Base-by-base conservation (phyloP, 345 rosid genomes). In the Camelina laxa region DNA sequence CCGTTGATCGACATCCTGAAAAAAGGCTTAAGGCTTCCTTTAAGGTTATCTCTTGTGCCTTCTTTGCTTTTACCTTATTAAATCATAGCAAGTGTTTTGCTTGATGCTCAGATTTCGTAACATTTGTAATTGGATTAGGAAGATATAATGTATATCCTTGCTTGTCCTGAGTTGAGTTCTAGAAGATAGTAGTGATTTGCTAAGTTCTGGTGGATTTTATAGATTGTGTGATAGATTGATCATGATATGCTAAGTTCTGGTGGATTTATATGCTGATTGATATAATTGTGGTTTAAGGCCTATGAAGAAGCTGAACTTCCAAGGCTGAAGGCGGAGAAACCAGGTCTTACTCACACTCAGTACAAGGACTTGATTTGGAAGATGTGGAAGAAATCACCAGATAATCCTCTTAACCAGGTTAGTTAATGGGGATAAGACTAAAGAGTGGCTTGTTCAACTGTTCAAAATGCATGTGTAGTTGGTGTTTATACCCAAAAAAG, bases 341-440 rank as follows among this genome's bases (percentile, higher is more conserved):
- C 98, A 15, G 99, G 99, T 69, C 97, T 95, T 67, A 92, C 98
- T 49, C 99, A 90, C 75, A 92, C 72, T 50, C 99, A 95, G 69
- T 95, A 95, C 87, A 95, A 89, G 84, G 99, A 88, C 82, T 76
- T 95, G 92, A 82, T 95, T 75, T 95, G 99, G 99, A 95, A 95
- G 82, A 75, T 92, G 66, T 95, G 99, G 99, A 95, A 95, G 87
- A 95, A 95, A 80, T 95, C 99, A 57, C 98, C 98, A 0, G 99
- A 95, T 74, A 95, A 95, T 80, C 99, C 98, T 60, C 97, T 92
- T 56, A 95, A 95, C 80, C 98, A 95, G 96, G 98, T 84, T 50
- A 27, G 50, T n/a, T 7, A 45, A 45, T 30, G 7, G 12, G 60
- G 33, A 31, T 16, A 30, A 8, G 44, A 48, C 16, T 61, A 19